A percentile compares a stretch with the other conserved stretches of the same genome.
phyloP scores from a whole-genome alignment of 345 rosid species.

The Arabis hirsuta region DNA sequence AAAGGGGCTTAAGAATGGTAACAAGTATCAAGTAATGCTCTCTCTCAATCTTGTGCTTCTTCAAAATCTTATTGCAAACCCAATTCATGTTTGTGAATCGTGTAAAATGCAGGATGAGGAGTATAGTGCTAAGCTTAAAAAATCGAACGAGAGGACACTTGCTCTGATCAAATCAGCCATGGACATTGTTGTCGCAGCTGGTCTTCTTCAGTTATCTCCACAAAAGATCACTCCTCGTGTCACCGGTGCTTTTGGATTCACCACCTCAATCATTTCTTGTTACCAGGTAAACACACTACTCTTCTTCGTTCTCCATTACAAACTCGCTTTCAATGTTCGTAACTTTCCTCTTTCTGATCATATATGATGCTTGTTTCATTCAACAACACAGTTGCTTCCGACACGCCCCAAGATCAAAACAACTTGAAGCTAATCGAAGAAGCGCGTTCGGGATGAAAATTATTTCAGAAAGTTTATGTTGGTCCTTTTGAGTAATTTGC shows the following conservation, averaged over 20 bases:
- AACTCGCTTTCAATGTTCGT: neutral
- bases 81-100: neutral
- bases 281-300: constrained; percentile 57
- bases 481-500: constrained; percentile 16
- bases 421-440: constrained; percentile 28
- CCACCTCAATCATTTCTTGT: constrained; percentile 82
- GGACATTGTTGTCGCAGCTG: constrained; percentile 90
- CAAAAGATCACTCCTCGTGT: constrained; percentile 92
- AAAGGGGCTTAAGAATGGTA: constrained; percentile 67
- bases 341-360: constrained; percentile 22
- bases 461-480: constrained; percentile 23
- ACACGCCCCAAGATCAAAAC: constrained; percentile 42
- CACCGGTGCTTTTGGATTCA: constrained; percentile 88
- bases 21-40: constrained; percentile 66
- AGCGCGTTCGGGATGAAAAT: constrained; percentile 1
- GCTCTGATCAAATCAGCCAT: constrained; percentile 83
- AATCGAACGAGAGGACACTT: constrained; percentile 83
- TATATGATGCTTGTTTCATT: neutral
- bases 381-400: constrained; percentile 40
- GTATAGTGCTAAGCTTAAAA: constrained; percentile 66
- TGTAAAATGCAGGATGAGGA: constrained; percentile 67
- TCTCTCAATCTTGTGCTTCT: neutral
- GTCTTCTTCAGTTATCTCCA: constrained; percentile 91
- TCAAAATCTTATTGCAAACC: neutral
- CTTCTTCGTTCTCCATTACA: constrained; percentile 5